Conservation (phyloP, 768 basidiomycete species). For the Kwoniella europaea region DNA sequence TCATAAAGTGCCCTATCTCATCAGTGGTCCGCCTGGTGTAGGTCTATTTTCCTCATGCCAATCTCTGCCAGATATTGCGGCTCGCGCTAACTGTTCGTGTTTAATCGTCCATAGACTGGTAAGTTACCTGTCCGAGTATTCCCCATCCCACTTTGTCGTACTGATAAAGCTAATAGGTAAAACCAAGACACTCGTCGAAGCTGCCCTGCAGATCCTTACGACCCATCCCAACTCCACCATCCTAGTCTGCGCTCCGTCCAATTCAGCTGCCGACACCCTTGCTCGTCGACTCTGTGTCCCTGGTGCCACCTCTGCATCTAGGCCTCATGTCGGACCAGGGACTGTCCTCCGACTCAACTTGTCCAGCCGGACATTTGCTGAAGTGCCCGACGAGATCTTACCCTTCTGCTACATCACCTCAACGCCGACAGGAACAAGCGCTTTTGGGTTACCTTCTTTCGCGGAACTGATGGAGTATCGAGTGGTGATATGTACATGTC, state of each 20-base stretch:
- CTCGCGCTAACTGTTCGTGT: not conserved
- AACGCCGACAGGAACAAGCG: slow-evolving; percentile 26
- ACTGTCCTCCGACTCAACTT: slow-evolving; percentile 55
- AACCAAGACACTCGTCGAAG: slow-evolving; percentile 54
- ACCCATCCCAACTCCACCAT: slow-evolving; percentile 44
- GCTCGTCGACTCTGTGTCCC: slow-evolving; percentile 45
- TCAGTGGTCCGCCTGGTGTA: slow-evolving; percentile 57
- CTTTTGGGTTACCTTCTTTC: slow-evolving; percentile 44
- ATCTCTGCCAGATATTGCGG: not conserved
- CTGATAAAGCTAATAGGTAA: slow-evolving; percentile 35
- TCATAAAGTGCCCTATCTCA: slow-evolving; percentile 50
- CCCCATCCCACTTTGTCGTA: not conserved
- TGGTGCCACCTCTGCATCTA: slow-evolving; percentile 19
- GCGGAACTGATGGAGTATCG: slow-evolving; percentile 44
- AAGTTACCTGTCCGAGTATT: not conserved
- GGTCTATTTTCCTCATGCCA: slow-evolving; percentile 2
- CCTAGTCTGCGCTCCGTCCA: slow-evolving; percentile 57
- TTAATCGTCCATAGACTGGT: slow-evolving; percentile 9
- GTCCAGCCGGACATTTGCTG: slow-evolving; percentile 56
- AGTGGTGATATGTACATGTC: slow-evolving; percentile 52
- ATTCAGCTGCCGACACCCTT: slow-evolving; percentile 58
- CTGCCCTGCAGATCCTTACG: slow-evolving; percentile 53
- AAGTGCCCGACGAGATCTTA: slow-evolving; percentile 47
- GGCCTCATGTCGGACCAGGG: not conserved
- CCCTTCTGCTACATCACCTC: slow-evolving; percentile 18